Evolutionary conservation across 805 yeast genomes (phyloP).

Genomic region (Groenewaldozyma tartarivorans): DNA sequence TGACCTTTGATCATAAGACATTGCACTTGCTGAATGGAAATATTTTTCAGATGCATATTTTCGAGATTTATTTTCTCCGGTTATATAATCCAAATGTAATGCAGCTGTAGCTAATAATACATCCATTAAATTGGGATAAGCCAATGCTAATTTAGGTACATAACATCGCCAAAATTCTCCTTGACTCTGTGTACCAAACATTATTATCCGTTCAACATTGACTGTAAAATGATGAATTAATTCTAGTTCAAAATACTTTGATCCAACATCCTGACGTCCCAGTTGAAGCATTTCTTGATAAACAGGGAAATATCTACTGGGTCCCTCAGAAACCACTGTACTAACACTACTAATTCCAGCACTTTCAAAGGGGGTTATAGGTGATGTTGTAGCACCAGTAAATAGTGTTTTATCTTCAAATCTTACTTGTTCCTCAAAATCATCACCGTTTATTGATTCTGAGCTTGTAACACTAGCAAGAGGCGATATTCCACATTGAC

Average conservation of each 20-base stretch:
- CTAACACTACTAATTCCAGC: too few relatives aligned
- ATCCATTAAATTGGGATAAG: slow-evolving; percentile 7
- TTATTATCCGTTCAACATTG: slow-evolving; percentile 8
- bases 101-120: slow-evolving; percentile 12
- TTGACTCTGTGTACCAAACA: slow-evolving; percentile 9
- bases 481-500: too few relatives aligned
- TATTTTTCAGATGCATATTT: slow-evolving; percentile 1
- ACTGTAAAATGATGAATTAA: slow-evolving; percentile 12
- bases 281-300: neutral
- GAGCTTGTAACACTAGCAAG: too few relatives aligned
- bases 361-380: too few relatives aligned
- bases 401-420: too few relatives aligned
- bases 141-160: slow-evolving; percentile 11
- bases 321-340: too few relatives aligned
- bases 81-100: slow-evolving; percentile 8
- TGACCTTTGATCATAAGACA: neutral
- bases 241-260: slow-evolving; percentile 9
- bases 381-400: too few relatives aligned
- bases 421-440: too few relatives aligned
- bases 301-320: too few relatives aligned
- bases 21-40: neutral
- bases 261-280: neutral
- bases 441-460: too few relatives aligned
- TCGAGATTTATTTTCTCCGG: slow-evolving; percentile 6
- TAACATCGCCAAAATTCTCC: slow-evolving; percentile 10